Evolutionary conservation across 352 stramenopile species (phyloP), one percentile per base, ranked within the genome.

Genomic region (Elongisporangium senticosum): DNA sequence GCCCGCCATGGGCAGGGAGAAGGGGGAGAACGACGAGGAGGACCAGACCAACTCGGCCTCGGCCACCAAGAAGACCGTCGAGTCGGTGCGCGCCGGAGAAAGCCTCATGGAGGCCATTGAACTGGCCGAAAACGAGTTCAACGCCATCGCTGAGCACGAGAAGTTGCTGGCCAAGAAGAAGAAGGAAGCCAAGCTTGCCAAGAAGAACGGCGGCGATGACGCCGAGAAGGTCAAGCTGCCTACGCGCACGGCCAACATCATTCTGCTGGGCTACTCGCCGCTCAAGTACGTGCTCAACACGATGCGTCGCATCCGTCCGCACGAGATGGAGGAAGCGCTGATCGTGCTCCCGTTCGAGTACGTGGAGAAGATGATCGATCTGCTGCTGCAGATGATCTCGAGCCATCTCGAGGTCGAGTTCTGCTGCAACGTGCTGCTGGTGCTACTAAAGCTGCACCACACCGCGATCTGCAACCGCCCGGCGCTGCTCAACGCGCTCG

Each of bases 321-420:
- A 96, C 52, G 96, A 99, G 59, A 87, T 99, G 67, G 97, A 99
- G 69, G 93, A 98, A 63, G 96, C 95, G 33, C 73, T 99, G 43
- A 89, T 99, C 54, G 87, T 99, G 54, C 75, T 99, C 37, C 94
- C 98, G n/a, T 91, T 99, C 47, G 90, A 96, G 63, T 92, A 98
- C 73, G 88, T 99, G 14, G 86, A 98, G 67, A 80, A 93, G 49
- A 67, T 99, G 48, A 89, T 98, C 53, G 80, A 87, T 55, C 91
- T 98, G 68, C 74, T 99, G 20, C 83, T 97, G 49, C 64, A 96
- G 64, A 75, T 98, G 21, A 92, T 94, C 53, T 89, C 82, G 54
- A 75, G 70, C 61, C 82, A 91, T 62, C 68, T 96, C 56, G 94
- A 97, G 47, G 83, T 98, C 28, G 96, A 98, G 63, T 86, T 98